phyloP scores from a whole-genome alignment of 805 yeast genomes.

The Grigorovia yakushimaensis region DNA sequence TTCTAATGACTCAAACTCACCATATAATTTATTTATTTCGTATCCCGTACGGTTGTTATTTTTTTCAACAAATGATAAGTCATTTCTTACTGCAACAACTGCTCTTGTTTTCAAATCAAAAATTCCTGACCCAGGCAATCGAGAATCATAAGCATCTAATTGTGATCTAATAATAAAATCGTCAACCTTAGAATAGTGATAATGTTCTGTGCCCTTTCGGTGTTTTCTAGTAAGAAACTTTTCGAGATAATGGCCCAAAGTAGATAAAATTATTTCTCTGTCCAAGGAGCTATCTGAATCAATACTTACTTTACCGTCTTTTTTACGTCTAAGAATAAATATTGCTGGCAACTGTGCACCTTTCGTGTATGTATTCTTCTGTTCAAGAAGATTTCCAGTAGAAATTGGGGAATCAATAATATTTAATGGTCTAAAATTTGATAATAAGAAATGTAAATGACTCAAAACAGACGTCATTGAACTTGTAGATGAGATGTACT shows the following conservation, averaged over 20 bases:
- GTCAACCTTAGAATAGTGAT: constrained; percentile 65
- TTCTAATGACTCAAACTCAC: constrained; percentile 70
- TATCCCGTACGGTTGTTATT: constrained; percentile 53
- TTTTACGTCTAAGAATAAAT: constrained; percentile 44
- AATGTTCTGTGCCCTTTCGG: constrained; percentile 27
- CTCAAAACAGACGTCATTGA: constrained; percentile 71
- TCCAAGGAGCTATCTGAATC: constrained; percentile 63
- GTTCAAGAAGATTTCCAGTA: constrained; percentile 32
- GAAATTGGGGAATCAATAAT: constrained; percentile 33
- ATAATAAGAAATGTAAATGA: constrained; percentile 64
- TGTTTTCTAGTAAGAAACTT: constrained; percentile 37
- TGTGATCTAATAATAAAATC: constrained; percentile 80
- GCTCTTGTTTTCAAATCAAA: constrained; percentile 92
- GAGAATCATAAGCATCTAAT: constrained; percentile 66
- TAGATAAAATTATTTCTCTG: constrained; percentile 55
- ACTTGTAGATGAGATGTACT: constrained; percentile 72
- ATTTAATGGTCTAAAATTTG: constrained; percentile 49
- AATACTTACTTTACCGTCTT: constrained; percentile 45
- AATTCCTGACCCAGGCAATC: constrained; percentile 82
- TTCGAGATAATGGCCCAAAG: constrained; percentile 75
- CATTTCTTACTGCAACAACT: constrained; percentile 75
- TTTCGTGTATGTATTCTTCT: constrained; percentile 30
- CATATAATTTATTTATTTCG: constrained; percentile 51
- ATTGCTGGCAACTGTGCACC: constrained; percentile 46
- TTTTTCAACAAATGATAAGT: constrained; percentile 48